Base-by-base conservation (phyloP, 345 rosid species). In the Populus euphratica region DNA sequence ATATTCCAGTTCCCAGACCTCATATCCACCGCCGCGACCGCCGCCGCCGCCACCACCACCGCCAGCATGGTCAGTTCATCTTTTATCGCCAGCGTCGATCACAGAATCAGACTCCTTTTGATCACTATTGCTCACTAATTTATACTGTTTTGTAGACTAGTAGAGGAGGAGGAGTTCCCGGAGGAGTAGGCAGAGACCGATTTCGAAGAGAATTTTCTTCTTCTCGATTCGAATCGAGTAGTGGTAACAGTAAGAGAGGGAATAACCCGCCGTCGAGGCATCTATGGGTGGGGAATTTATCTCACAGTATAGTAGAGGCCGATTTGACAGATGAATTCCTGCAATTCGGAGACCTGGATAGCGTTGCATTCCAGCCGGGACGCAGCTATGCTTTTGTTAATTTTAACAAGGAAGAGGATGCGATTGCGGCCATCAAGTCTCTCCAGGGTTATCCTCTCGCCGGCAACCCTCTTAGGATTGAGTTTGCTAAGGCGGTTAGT, bases 401-500 rank as follows among this genome's bases (percentile, higher is more conserved):
- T 75, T 93, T 88, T 77, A 81, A 59, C 62, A 83, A 63, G 54
- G 94, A 91, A 0, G 91, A 93, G 14, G 99, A 91, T 13, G 98
- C 96, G 0, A 87, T 93, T 75, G 90, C 85, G 43, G 94, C 99
- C 35, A 75, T 93, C 76, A 82, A 89, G 35, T 80, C 87, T 10
- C 97, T 95, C 20, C 97, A 92, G 83, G 99, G 93, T 29, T 85
- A 88, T 74, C 87, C 92, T 62, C 84, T 95, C 52, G 86, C 89
- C 17, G 97, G 93, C 81, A 93, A 86, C 76, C 93, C 96, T 54
- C 96, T 95, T 83, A 90, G 90, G 85, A 89, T 95, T 83, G 98
- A 95, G 87, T 95, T 91, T 88, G 93, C 98, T 54, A 95, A 95
- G 96, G 91, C 96, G 98, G 98, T 95, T 92, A 95, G 99, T 95